phyloP scores from a whole-genome alignment of 441 rosid species.

The Bruguiera hainesii region DNA sequence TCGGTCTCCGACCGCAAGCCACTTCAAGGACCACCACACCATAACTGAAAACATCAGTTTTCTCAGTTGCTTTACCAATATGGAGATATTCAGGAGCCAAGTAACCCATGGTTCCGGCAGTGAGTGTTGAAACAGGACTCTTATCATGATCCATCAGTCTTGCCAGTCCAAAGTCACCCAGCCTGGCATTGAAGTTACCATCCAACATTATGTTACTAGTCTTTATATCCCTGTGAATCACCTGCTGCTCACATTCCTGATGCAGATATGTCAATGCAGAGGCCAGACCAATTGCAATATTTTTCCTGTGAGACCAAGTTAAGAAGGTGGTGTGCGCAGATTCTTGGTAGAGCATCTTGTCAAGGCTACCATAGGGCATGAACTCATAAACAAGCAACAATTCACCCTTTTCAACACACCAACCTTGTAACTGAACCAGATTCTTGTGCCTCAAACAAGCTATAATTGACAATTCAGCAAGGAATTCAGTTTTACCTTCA shows the following conservation, averaged over 20 bases:
- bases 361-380: slow-evolving; percentile 92
- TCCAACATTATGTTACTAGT: slow-evolving; percentile 90
- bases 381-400: slow-evolving; percentile 83
- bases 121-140: slow-evolving; percentile 85
- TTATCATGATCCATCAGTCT: slow-evolving; percentile 88
- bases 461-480: slow-evolving; percentile 77
- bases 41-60: slow-evolving; percentile 80
- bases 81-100: slow-evolving; percentile 96
- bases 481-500: slow-evolving; percentile 82
- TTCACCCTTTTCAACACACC: slow-evolving; percentile 88
- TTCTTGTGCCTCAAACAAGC: slow-evolving; percentile 93
- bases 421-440: slow-evolving; percentile 78
- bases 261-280: slow-evolving; percentile 81
- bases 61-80: slow-evolving; percentile 85
- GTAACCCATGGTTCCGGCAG: slow-evolving; percentile 98
- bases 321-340: slow-evolving; percentile 37
- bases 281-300: slow-evolving; percentile 73
- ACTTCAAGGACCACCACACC: slow-evolving; percentile 86
- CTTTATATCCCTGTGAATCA: slow-evolving; percentile 88
- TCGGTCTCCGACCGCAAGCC: slow-evolving; percentile 90
- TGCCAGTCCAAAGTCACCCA: slow-evolving; percentile 90
- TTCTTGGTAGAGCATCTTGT: slow-evolving; percentile 61
- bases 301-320: slow-evolving; percentile 66
- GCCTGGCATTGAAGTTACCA: slow-evolving; percentile 70
- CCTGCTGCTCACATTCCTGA: slow-evolving; percentile 94